A percentile compares a stretch with the other conserved stretches of the same genome.
phyloP scores from a whole-genome alignment of 805 yeast species.

The Scheffersomyces amazonensis region DNA sequence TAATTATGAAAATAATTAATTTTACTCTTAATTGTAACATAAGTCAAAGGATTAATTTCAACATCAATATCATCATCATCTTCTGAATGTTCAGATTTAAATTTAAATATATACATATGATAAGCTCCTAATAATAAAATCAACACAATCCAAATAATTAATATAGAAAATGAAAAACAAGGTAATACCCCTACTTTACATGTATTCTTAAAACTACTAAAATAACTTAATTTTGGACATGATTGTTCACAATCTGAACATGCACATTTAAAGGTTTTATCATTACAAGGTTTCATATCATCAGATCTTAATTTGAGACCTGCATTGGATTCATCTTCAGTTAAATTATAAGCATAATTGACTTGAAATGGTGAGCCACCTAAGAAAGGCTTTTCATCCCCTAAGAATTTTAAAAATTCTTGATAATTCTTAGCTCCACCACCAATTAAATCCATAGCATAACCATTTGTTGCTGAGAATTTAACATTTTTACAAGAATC shows the following conservation, averaged over 20 bases:
- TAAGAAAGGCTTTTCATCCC: constrained; percentile 88
- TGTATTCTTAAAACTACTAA: constrained; percentile 28
- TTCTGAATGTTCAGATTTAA: constrained; percentile 5
- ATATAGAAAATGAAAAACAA: constrained; percentile 67
- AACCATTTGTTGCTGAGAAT: constrained; percentile 92
- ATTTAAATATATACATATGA: constrained; percentile 27
- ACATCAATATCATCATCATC: constrained; percentile 13
- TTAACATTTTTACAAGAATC: constrained; percentile 88
- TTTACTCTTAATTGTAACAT: constrained; percentile 6
- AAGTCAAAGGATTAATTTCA: constrained; percentile 13
- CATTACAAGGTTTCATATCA: constrained; percentile 54
- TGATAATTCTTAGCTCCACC: constrained; percentile 86
- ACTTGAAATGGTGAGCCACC: constrained; percentile 98
- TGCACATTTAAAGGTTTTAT: constrained; percentile 69
- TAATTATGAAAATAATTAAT: background rate
- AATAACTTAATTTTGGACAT: constrained; percentile 66
- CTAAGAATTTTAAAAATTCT: constrained; percentile 80
- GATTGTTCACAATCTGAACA: constrained; percentile 85
- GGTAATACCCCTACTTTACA: constrained; percentile 66
- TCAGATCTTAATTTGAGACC: constrained; percentile 24
- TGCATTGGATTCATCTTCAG: constrained; percentile 8
- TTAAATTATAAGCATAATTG: constrained; percentile 55
- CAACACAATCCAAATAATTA: constrained; percentile 44
- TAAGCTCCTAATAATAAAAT: constrained; percentile 41
- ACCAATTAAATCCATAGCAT: constrained; percentile 94